Evolutionary conservation across 208 protist species (phyloP).

Genomic region (Leishmania arabica): DNA sequence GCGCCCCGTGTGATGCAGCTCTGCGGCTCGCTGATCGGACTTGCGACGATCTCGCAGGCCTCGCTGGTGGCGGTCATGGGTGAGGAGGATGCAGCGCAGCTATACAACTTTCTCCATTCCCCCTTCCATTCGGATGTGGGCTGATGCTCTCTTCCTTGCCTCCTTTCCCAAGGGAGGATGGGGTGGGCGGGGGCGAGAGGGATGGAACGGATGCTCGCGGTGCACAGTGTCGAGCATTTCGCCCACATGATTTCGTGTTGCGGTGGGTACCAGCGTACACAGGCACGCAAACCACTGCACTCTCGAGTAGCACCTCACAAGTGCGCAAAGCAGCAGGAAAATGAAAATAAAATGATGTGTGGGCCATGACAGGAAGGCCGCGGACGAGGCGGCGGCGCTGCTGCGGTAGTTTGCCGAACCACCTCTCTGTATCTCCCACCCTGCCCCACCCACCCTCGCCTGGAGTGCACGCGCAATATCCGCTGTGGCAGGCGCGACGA

Average conservation of each 20-base stretch:
- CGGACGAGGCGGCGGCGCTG: background rate
- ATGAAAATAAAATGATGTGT: background rate
- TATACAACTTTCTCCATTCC: constrained; percentile 72
- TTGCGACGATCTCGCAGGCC: constrained; percentile 67
- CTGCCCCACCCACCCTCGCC: background rate
- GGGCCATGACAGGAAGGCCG: background rate
- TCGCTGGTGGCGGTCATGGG: constrained; percentile 60
- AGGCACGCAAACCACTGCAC: background rate
- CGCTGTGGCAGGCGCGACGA: background rate
- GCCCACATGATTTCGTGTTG: background rate
- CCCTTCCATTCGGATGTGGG: constrained; percentile 39
- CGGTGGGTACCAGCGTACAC: background rate
- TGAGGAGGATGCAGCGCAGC: constrained; percentile 37
- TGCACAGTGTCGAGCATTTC: too few species aligned
- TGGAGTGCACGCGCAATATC: background rate
- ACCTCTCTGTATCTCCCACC: background rate
- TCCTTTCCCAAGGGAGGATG: background rate
- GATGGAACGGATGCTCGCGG: background rate
- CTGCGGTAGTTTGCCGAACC: background rate
- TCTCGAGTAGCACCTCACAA: background rate
- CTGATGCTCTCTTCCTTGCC: background rate
- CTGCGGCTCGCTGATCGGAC: constrained; percentile 72
- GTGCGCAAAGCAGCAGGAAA: background rate
- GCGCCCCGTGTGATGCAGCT: constrained; percentile 62
- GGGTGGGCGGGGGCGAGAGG: background rate